Percentiles rank a stretch among this genome's conserved stretches.
phyloP scores from a whole-genome alignment of 1,139 yeast species.

The Taphrina flavorubra region DNA sequence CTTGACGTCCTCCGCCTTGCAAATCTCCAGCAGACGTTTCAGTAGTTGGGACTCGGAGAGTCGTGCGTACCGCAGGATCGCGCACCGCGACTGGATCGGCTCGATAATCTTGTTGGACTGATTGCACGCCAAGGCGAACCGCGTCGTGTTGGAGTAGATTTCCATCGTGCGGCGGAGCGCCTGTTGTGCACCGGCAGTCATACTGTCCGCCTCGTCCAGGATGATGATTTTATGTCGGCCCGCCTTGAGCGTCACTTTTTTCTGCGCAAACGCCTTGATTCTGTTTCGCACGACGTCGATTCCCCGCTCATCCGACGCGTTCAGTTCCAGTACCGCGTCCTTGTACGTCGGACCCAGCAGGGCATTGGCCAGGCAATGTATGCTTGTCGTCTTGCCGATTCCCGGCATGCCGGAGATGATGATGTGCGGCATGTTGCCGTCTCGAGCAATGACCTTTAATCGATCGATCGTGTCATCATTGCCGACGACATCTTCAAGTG shows the following conservation, averaged over 20 bases:
- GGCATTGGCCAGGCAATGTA: conserved; percentile 87
- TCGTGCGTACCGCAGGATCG: conserved; percentile 82
- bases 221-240: conserved; percentile 88
- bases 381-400: conserved; percentile 93
- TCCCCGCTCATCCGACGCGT: conserved; percentile 93
- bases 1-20: conserved; percentile 71
- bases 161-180: conserved; percentile 98
- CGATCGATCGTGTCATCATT: conserved; percentile 88
- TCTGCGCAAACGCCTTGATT: conserved; percentile 94
- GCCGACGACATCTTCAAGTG: conserved; percentile 85
- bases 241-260: conserved; percentile 73
- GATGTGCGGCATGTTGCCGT: conserved; percentile 97
- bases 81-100: conserved; percentile 96
- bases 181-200: conserved; percentile 98
- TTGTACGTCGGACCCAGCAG: conserved; percentile 73
- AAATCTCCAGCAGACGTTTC: conserved; percentile 73
- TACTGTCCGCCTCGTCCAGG: conserved; percentile 95
- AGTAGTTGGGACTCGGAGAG: conserved; percentile 84
- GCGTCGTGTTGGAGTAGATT: conserved; percentile 86
- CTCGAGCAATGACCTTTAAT: conserved; percentile 78
- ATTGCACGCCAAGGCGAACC: conserved; percentile 98
- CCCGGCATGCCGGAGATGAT: conserved; percentile 88
- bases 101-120: conserved; percentile 93
- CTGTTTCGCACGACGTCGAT: conserved; percentile 91
- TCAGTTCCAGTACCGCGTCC: conserved; percentile 88